Evolutionary conservation across 192 early-diverging fungal genomes (phyloP), one percentile per base, ranked within the genome.

Genomic region (Linnemannia zychae): DNA sequence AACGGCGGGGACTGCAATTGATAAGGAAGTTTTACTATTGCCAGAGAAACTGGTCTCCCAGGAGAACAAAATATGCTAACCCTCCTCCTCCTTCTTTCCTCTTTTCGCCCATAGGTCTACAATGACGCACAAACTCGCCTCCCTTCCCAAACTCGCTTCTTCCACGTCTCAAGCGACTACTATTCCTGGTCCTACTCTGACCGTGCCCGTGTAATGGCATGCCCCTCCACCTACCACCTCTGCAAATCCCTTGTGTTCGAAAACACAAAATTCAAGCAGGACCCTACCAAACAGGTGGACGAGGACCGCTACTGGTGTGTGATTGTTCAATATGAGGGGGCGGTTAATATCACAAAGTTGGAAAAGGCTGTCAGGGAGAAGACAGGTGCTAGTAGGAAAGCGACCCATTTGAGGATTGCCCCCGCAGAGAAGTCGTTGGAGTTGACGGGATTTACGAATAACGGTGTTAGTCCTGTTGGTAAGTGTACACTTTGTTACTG

Each of bases 191-290:
- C 92, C 28, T 82, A 94, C 7, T 88, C 94, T 74, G 87, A 92
- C 34, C 92, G 97, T 46, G 95, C 95, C 75, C 93, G 90, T 69
- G 90, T 92, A 31, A 66, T 81, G 88, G 48, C 67, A 1, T 95
- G 93, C 7, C 97, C 97, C 7, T 94, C 94, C 16, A 87, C 89
- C 9, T 89, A 88, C 34, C 97, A 98, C 70, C 88, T 99, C 65
- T 99, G 98, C 91, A 99, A 99, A 78, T 93, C 94, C 7, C 88
- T 99, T 0, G 87, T 98, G 11, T 91, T 99, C 73, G 96, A 97
- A 83, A 99, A 99, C 90, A 99, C 96, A 36, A 92, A 94, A 15
- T 95, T 87, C 74, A 85, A 88, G 1, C 90, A 93, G 75, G 88
- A 88, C 76, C 79, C 78, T 12, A 89, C 81, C 65, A 77, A 87